Base-by-base conservation (phyloP, 2,329 filamentous ascomycete genomes). In the Didymella pinodella region DNA sequence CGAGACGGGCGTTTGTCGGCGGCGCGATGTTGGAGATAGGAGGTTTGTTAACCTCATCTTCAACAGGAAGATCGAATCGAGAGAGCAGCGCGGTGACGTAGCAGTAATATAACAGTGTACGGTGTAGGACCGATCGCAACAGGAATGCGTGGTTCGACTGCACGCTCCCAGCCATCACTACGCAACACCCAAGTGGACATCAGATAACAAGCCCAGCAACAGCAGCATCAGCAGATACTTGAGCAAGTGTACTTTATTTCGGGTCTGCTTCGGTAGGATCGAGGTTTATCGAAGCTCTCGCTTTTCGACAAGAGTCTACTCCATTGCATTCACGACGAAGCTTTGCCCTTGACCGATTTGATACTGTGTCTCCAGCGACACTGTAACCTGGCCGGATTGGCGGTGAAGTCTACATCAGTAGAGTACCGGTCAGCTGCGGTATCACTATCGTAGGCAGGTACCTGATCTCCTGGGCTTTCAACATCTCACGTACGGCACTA, bases 41-140 rank as follows among this genome's bases (percentile, higher is more conserved):
- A 34, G 31, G 28, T 22, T 22, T 10, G 36, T 7, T 36, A 18
- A 6, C 56, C n/a, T 28, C 25, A 28, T 3, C 4, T 28, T 44
- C 14, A 25, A 44, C 25, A 44, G 14, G 41, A 44, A 22, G 18
- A 43, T 28, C 20, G 41, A 44, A 43, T 22, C n/a, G 31, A 5
- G 18, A 34, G n/a, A 12, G 28, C 3, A 4, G 25, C 26, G 7
- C 7, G 26, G 47, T 57, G 54, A 57, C 48, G 48, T 57, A 52
- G 18, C 2, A 16, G 16, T 11, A 16, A 16, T 28, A 44, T 43
- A 43, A 38, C 44, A 46, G 10, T 22, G 22, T 22, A 22, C 22
- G 22, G 34, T 28, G 32, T 26, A 47, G 43, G 34, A 38, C 28
- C 44, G 26, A n/a, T 22, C 18, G 4, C 18, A 41, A 46, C 8